A percentile compares a stretch with the other conserved stretches of the same genome.
Conservation (phyloP, 768 basidiomycete genomes). For the Termitomyces sp. region DNA sequence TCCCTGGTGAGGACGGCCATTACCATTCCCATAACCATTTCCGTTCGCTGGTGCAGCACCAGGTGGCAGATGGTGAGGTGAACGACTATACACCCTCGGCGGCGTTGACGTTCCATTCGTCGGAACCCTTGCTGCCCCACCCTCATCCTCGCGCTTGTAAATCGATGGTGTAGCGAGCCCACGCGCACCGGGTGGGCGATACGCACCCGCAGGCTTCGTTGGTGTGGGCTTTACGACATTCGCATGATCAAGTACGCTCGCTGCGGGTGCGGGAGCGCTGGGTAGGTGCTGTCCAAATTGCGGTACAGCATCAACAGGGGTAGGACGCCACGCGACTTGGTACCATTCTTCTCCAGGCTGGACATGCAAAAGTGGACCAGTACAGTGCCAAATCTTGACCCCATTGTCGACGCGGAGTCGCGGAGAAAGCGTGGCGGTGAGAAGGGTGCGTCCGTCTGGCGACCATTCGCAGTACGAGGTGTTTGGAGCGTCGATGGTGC, state of each 20-base stretch:
- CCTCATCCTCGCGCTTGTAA: constrained; percentile 91
- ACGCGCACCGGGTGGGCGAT: constrained; percentile 72
- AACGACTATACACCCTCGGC: constrained; percentile 52
- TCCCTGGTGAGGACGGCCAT: constrained; percentile 12
- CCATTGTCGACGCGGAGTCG: constrained; percentile 96
- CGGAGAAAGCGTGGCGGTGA: constrained; percentile 95
- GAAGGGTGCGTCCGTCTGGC: constrained; percentile 84
- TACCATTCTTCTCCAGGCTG: constrained; percentile 86
- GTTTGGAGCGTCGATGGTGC: constrained; percentile 87
- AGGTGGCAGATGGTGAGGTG: constrained; percentile 39
- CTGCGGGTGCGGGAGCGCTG: constrained; percentile 57
- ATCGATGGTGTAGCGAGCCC: constrained; percentile 84
- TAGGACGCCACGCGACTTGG: constrained; percentile 81
- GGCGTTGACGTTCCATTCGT: constrained; percentile 51
- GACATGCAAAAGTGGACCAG: constrained; percentile 80
- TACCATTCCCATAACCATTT: constrained; percentile 21
- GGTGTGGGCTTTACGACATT: constrained; percentile 49
- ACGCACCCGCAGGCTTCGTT: constrained; percentile 24
- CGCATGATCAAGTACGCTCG: constrained; percentile 45
- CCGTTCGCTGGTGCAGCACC: constrained; percentile 27
- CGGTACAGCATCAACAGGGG: constrained; percentile 56
- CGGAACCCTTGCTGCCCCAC: constrained; percentile 52
- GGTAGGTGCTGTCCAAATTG: constrained; percentile 67
- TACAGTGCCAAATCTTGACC: constrained; percentile 93
- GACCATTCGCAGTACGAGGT: constrained; percentile 96